phyloP scores from a whole-genome alignment of 257 asterid genomes.

The Vinca minor region DNA sequence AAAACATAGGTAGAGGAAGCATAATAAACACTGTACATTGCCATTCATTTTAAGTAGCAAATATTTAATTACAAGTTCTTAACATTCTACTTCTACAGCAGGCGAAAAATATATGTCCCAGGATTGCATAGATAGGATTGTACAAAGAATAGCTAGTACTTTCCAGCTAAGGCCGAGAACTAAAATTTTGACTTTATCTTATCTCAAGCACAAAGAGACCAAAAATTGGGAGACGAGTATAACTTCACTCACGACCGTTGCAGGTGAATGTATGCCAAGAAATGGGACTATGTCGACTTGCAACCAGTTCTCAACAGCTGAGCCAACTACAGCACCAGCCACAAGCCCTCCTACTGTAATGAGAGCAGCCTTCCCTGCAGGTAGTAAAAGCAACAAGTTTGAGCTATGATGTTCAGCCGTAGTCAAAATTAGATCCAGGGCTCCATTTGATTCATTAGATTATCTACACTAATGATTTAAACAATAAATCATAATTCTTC shows the following conservation, averaged over 20 bases:
- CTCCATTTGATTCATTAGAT: too few relatives aligned
- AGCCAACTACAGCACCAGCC: conserved; percentile 92
- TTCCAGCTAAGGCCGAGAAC: conserved; percentile 15
- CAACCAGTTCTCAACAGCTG: conserved; percentile 89
- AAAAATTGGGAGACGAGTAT: conserved; percentile 77
- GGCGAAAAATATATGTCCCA: conserved; percentile 30
- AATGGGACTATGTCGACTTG: conserved; percentile 93
- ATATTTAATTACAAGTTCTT: conserved; percentile 30
- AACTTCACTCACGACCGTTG: conserved; percentile 77
- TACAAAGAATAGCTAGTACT: conserved; percentile 15
- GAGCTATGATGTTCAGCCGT: neutral
- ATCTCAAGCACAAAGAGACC: conserved; percentile 69
- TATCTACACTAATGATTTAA: neutral
- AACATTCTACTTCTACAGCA: conserved; percentile 43
- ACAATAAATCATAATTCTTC: neutral
- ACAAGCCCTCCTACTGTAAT: conserved; percentile 92
- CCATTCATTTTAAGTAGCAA: conserved; percentile 18
- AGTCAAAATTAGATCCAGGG: neutral
- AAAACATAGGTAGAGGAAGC: conserved; percentile 14
- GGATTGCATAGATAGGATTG: conserved; percentile 21
- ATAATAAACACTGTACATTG: conserved; percentile 20
- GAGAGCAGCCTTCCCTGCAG: conserved; percentile 86
- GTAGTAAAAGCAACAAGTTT: neutral
- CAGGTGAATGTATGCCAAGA: conserved; percentile 84
- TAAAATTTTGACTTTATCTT: conserved; percentile 24